Evolutionary conservation across 495 filamentous ascomycete species (phyloP), one percentile per base, ranked within the genome.

Genomic region (Trypethelium eluteriae): DNA sequence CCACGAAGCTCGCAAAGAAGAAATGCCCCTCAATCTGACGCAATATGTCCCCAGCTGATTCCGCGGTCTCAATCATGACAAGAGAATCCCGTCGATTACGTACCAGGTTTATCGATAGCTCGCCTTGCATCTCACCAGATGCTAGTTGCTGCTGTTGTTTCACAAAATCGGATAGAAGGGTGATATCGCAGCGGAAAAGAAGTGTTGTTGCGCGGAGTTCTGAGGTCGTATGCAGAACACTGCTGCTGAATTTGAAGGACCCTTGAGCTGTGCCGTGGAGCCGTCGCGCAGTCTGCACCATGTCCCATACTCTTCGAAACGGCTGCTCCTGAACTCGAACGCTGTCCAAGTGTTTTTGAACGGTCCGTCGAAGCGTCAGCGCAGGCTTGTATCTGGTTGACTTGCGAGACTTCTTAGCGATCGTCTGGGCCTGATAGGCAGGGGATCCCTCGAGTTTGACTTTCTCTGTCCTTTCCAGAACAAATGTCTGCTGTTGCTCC

Each of bases 241-340:
- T 68, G 35, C 78, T 75, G 35, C 82, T 77, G 38, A 81, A 77
- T 34, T 71, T 63, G 67, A 86, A 82, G 11, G 57, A 16, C 71
- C 73, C 41, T 46, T 78, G 76, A 44, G 39, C 63, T 7, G 61
- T 61, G 18, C 63, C 50, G 4, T 64, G 67, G 6, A 79, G 77
- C 16, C 77, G 73, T 34, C 77, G 77, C 3, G 80, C 80, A 50
- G 82, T 77, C 63, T 81, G 71, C 36, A 86, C 82, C 67, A 86
- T 74, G 63, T 79, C 73, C 25, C 79, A 78, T 9, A 90, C 83
- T 14, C 79, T 78, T 49, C 80, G 78, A 64, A 86, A 85, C 0
- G 86, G 86, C 64, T 89, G 85, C 74, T 89, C 87, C 59, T 82
- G 77, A 67, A 78, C 71, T 50, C 72, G 69, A 14, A 85, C 82